Base-by-base conservation (phyloP, 225 moss, liverwort and hornwort species). In the Neckera pumila region DNA sequence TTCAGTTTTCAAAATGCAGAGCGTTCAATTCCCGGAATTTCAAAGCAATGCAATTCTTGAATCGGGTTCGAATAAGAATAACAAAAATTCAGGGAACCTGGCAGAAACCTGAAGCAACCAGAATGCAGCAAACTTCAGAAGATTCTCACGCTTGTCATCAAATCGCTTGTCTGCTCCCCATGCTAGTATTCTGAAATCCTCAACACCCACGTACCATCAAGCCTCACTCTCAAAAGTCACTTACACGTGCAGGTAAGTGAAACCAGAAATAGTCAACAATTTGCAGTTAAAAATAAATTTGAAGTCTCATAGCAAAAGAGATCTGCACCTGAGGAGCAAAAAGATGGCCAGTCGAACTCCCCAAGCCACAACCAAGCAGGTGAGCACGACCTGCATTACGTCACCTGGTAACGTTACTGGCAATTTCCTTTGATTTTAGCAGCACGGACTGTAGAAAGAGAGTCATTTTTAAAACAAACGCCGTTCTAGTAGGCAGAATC, bases 111-210 rank as follows among this genome's bases (percentile, higher is more conserved):
- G 98, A 85, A 95, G 19, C 60, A 93, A 72, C 98, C 95, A 97
- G 87, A 99, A 99, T 65, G 86, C 89, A 75, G 96, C 98, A 84
- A 99, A 96, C 89, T 90, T 92, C 51, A 96, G 38, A 59, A 97
- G 79, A 91, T 99, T 95, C 61, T 91, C 88, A 25, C 96, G 95
- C 89, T 94, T 99, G 79, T 96, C 95, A 80, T 97, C 98, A 86
- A 99, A 96, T 28, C 98, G 95, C 67, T 93, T 96, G 90, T 97
- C 98, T 90, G 96, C 98, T 79, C 99, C 96, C 97, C 97, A 97
- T 54, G 88, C 91, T 82, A 97, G 81, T 86, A 99, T 97, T 84
- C 97, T 97, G 88, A 60, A 75, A 63, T 49, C 59, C 67, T 53
- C 87, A 87, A 38, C 79, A 90, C 84, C 71, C 89, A 88, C 84